Base-by-base conservation (phyloP, 495 filamentous ascomycete genomes). In the Penicillium verhagenii region DNA sequence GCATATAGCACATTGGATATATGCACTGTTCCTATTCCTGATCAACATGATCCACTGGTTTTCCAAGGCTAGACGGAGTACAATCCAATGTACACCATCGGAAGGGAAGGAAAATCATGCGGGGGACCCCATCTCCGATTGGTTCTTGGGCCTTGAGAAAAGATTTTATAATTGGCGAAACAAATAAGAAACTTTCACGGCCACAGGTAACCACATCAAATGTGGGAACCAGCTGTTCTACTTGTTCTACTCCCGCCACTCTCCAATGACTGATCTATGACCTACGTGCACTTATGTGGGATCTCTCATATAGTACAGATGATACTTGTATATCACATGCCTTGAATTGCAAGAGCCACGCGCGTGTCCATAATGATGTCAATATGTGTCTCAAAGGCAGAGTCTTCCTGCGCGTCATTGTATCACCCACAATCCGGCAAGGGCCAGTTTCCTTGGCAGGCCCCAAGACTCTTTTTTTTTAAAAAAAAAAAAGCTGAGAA, bases 401-500 rank as follows among this genome's bases (percentile, higher is more conserved):
- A 48, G 47, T 14, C 46, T 52, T 42, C 19, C 57, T 31, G 47
- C 56, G 55, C 56, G 57, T 60, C 63, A 62, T 61, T 62, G 63
- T 69, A 52, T 43, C 24, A 69, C 60, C 31, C 46, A 61, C 42
- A 24, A 16, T 9, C 23, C 54, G 55, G 42, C 35, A 24, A 52
- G 45, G 48, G 38, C 50, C 21, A 47, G 11, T 18, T 21, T n/a
- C n/a, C n/a, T n/a, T n/a, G n/a, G n/a, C n/a, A n/a, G n/a, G n/a
- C n/a, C n/a, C 42, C 9, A 23, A 48, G 42, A 38, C 23, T 16
- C 9, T 16, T 38, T 8, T n/a, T n/a, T n/a, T n/a, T n/a, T n/a
- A n/a, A n/a, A n/a, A n/a, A n/a, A n/a, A n/a, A n/a, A n/a, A n/a
- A n/a, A n/a, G n/a, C n/a, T n/a, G n/a, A n/a, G n/a, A n/a, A n/a